These are phyloP conservation scores for Eucalyptus viminalis DNA, from an alignment of 345 rosid species.

Conservation along the genomic window DNA sequence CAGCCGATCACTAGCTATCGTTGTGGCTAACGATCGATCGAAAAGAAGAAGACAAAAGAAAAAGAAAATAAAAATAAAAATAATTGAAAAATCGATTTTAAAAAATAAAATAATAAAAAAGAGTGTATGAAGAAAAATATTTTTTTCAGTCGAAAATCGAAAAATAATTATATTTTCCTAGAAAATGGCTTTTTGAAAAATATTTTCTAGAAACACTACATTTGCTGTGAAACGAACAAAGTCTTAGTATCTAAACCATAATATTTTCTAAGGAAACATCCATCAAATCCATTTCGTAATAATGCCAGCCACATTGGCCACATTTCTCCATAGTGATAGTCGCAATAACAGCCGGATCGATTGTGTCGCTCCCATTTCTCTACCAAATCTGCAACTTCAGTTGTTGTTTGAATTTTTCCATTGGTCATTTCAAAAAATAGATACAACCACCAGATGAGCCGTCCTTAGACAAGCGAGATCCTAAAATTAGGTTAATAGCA, in stretches of 20 bases:
- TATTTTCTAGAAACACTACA: too few species aligned
- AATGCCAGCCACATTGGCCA: rapidly evolving
- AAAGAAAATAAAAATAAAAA: too few species aligned
- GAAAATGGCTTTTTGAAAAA: rapidly evolving
- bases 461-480: rapidly evolving
- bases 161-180: too few species aligned
- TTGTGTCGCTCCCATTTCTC: rapidly evolving
- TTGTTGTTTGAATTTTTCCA: background rate
- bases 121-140: too few species aligned
- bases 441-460: background rate
- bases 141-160: rapidly evolving
- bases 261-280: rapidly evolving
- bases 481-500: background rate
- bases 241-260: background rate
- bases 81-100: too few species aligned
- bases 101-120: too few species aligned
- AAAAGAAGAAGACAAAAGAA: too few species aligned
- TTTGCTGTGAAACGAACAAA: rapidly evolving
- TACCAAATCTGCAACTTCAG: background rate
- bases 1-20: rapidly evolving
- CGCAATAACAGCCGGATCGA: rapidly evolving
- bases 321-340: background rate
- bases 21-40: rapidly evolving
- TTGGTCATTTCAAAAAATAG: background rate
- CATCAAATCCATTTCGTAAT: rapidly evolving